Evolutionary conservation across 805 yeast genomes (phyloP), one percentile per base, ranked within the genome.

Genomic region (Millerozyma miso): DNA sequence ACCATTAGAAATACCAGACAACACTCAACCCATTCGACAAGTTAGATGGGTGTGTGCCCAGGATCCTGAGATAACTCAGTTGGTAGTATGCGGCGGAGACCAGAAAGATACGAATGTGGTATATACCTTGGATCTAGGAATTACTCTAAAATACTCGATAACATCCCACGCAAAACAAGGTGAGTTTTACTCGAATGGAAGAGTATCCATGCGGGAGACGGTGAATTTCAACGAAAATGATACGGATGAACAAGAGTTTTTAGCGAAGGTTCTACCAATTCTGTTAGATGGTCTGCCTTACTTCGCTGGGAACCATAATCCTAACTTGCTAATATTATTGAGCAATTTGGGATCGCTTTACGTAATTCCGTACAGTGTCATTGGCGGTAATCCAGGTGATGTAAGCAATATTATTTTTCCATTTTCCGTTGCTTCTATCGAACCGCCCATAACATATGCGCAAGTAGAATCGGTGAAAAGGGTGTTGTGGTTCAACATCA

Each of bases 91-190:
- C 18, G 91, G 93, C 8, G 88, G 87, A 14, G 82, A 79, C 52
- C 56, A 76, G 0, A 46, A 65, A 6, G 46, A 45, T 17, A 62
- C 58, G 0, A 60, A 58, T 42, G 43, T 52, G n/a, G 38, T 69
- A 2, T 72, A 74, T 34, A 66, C 82, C 40, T 67, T 90, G 46
- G 86, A 88, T 48, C 83, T 88, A 52, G 97, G 96, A 3, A 71
- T 73, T 35, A 85, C 96, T 12, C 85, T 95, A 18, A 77, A 80
- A 39, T 86, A 88, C 51, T 75, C 89, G 2, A 63, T 91, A 44
- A 85, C 97, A 0, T 84, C 96, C 0, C 87, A 88, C 62, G 85
- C 83, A 6, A 80, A 81, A 40, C 93, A 89, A 85, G 85, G 85
- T 14, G 76, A 76, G 40, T 88, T 80, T 56, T 93, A 88, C 60